A percentile compares a stretch with the other conserved stretches of the same genome.
phyloP scores from a whole-genome alignment of 2,329 filamentous ascomycete genomes.

The Lecanosticta acicola region DNA sequence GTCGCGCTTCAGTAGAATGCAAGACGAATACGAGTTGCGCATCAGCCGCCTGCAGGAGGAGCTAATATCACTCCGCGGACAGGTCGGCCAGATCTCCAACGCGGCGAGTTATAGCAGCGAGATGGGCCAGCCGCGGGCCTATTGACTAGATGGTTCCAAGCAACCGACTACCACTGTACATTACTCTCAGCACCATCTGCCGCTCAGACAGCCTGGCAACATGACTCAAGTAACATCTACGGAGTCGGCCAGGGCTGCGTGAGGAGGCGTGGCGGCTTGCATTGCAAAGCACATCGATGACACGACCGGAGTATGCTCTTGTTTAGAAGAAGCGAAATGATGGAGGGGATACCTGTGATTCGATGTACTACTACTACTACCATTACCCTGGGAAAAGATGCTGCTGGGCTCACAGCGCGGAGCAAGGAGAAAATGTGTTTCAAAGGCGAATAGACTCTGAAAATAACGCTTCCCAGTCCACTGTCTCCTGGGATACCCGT shows the following conservation, averaged over 20 bases:
- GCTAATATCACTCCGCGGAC: slow-evolving; percentile 33
- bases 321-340: slow-evolving; percentile 3
- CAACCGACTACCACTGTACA: slow-evolving; percentile 11
- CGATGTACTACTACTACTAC: slow-evolving; percentile 1
- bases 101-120: slow-evolving; percentile 29
- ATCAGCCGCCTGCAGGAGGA: slow-evolving; percentile 43
- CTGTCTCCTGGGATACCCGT: neutral
- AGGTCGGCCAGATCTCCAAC: slow-evolving; percentile 24
- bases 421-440: neutral
- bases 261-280: slow-evolving; percentile 6
- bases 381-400: neutral
- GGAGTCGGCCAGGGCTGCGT: slow-evolving; percentile 13
- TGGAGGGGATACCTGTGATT: neutral
- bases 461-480: neutral
- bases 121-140: slow-evolving; percentile 20
- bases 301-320: slow-evolving; percentile 2
- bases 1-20: slow-evolving; percentile 42
- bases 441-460: too few species aligned
- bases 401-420: slow-evolving; percentile 1
- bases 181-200: slow-evolving; percentile 8
- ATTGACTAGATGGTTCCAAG: slow-evolving; percentile 11
- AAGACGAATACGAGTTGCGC: slow-evolving; percentile 44
- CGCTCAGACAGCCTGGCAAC: slow-evolving; percentile 7
- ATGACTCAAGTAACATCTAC: slow-evolving; percentile 21
- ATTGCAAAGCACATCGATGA: slow-evolving; percentile 3